phyloP scores from a whole-genome alignment of 1,284 basidiomycete species.

The Agroathelia rolfsii region DNA sequence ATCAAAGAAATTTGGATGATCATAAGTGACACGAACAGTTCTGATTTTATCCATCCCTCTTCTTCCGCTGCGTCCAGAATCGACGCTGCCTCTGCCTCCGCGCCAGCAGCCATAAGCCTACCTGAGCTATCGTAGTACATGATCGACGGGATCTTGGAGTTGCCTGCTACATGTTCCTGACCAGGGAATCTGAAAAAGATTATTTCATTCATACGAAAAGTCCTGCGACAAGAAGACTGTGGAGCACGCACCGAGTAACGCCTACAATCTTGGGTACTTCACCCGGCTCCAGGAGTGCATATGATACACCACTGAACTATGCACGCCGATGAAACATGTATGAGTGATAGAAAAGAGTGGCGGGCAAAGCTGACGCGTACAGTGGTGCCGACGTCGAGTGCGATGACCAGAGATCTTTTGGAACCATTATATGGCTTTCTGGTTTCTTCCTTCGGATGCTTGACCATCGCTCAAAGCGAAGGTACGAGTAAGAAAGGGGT shows the following conservation, averaged over 20 bases:
- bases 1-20: constrained; percentile 1
- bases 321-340: constrained; percentile 6
- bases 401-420: constrained; percentile 55
- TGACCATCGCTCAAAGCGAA: no score
- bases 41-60: constrained; percentile 61
- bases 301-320: constrained; percentile 37
- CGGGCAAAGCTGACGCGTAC: no score
- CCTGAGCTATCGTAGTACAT: constrained; percentile 62
- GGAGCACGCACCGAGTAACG: constrained; percentile 46
- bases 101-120: constrained; percentile 57
- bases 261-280: constrained; percentile 66
- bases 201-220: constrained; percentile 6
- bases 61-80: constrained; percentile 57
- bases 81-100: constrained; percentile 58
- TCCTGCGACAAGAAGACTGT: no score
- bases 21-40: constrained; percentile 40
- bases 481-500: no score
- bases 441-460: no score
- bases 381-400: constrained; percentile 68
- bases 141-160: constrained; percentile 69
- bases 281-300: constrained; percentile 65
- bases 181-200: constrained; percentile 51
- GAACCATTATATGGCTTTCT: constrained; percentile 63
- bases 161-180: constrained; percentile 75
- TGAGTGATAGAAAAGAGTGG: constrained; percentile 20